Conservation (phyloP, 2,329 filamentous ascomycete genomes). For the Neurospora sp. region DNA sequence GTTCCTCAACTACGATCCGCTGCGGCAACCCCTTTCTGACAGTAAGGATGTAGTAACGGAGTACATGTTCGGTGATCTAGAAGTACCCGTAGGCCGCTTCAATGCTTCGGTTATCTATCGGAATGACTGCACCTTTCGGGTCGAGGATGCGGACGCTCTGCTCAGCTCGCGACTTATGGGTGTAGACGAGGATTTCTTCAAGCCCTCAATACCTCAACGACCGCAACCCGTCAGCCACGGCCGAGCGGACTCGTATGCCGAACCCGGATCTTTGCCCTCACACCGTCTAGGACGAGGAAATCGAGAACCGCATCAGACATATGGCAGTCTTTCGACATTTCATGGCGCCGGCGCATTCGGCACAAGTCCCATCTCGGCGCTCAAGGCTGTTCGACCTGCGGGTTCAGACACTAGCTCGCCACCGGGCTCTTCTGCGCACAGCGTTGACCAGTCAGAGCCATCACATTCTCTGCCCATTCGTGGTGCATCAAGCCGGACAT, state of each 20-base stretch:
- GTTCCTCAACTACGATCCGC: constrained; percentile 51
- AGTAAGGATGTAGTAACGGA: constrained; percentile 58
- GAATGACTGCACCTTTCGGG: constrained; percentile 78
- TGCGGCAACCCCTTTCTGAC: constrained; percentile 62
- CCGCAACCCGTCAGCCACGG: constrained; percentile 7
- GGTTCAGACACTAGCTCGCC: constrained; percentile 55
- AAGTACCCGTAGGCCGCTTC: constrained; percentile 78
- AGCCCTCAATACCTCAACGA: constrained; percentile 57
- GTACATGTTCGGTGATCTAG: constrained; percentile 73
- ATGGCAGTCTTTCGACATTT: constrained; percentile 84
- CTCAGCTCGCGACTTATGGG: constrained; percentile 91
- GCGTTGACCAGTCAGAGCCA: constrained; percentile 31
- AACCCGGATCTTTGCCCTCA: constrained; percentile 68
- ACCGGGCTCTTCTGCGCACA: constrained; percentile 38
- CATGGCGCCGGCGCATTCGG: constrained; percentile 68
- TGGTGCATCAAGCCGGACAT: constrained; percentile 23
- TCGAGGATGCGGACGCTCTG: constrained; percentile 84
- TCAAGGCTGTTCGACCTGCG: constrained; percentile 56
- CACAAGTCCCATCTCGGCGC: constrained; percentile 76
- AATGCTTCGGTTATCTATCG: constrained; percentile 76
- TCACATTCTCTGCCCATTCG: constrained; percentile 45
- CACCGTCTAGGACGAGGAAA: constrained; percentile 37
- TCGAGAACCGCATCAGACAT: constrained; percentile 64
- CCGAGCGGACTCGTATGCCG: constrained; percentile 33
- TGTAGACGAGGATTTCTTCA: constrained; percentile 78